Percentiles rank a stretch among this genome's conserved stretches.
These are phyloP conservation scores for Aspergillus neoniger DNA, from an alignment of 2,329 filamentous ascomycete genomes.

Conservation along the genomic window DNA sequence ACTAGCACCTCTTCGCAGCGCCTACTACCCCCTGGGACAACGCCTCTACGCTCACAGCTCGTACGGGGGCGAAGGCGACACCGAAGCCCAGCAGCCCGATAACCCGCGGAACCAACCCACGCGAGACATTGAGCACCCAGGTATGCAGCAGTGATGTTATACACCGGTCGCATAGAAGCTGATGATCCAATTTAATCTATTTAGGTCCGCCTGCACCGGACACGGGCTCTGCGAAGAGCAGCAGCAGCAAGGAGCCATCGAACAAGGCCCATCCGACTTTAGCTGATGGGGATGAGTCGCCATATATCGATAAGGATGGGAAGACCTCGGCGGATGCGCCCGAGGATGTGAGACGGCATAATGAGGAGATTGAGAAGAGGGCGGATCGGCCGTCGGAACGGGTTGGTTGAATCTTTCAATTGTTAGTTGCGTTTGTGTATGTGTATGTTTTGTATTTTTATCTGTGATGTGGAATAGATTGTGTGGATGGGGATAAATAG, in stretches of 20 bases:
- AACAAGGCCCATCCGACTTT: conserved; percentile 40
- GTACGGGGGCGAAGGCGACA: conserved; percentile 22
- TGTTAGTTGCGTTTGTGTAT: conserved; percentile 19
- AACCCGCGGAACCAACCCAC: conserved; percentile 17
- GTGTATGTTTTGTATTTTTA: background rate
- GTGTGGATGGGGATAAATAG: background rate
- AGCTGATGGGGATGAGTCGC: conserved; percentile 31
- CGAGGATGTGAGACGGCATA: conserved; percentile 39
- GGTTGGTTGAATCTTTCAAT: conserved; percentile 26
- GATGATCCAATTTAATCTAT: background rate
- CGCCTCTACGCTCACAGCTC: conserved; percentile 23
- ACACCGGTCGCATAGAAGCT: background rate
- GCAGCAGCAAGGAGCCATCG: conserved; percentile 25
- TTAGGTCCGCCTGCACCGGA: conserved; percentile 27
- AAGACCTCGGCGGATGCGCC: conserved; percentile 29
- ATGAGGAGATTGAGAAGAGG: conserved; percentile 35
- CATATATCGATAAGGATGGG: conserved; percentile 33
- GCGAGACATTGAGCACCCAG: conserved; percentile 28
- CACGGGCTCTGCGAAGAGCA: conserved; percentile 11
- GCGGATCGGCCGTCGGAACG: conserved; percentile 38
- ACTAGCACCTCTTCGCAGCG: too few species aligned
- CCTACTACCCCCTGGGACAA: background rate
- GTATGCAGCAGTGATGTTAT: conserved; percentile 10
- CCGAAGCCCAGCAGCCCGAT: conserved; percentile 10
- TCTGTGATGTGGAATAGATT: background rate